Conservation (phyloP, 163 green algal species). For the Chlamydomonas reinhardtii region DNA sequence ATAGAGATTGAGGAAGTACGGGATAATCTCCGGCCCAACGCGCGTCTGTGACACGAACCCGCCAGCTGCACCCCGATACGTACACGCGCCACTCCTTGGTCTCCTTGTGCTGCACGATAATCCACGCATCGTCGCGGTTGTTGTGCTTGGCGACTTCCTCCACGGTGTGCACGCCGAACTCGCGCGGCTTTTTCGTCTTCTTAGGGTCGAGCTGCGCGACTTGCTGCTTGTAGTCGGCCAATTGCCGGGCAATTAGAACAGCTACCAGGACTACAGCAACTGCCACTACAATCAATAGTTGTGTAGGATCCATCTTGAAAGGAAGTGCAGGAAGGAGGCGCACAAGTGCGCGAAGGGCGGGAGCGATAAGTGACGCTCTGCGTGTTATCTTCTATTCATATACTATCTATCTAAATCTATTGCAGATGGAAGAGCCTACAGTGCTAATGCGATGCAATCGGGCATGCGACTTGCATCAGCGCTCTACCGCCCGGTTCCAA, state of each 20-base stretch:
- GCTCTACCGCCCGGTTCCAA: too few species aligned
- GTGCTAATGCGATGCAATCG: too few species aligned
- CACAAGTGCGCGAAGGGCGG: too few species aligned
- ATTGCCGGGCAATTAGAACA: conserved; percentile 43
- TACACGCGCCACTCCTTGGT: conserved; percentile 6
- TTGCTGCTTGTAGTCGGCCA: conserved; percentile 20
- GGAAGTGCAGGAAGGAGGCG: not conserved
- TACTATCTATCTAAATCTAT: too few species aligned
- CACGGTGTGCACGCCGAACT: conserved; percentile 65
- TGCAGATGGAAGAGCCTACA: too few species aligned
- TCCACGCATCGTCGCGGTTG: conserved; percentile 84
- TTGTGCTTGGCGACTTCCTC: conserved; percentile 87
- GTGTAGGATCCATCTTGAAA: conserved; percentile 28
- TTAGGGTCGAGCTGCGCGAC: conserved; percentile 52
- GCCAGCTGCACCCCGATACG: not conserved
- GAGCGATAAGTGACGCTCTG: too few species aligned
- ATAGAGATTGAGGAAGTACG: too few species aligned
- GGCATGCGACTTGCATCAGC: too few species aligned
- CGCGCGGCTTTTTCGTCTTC: conserved; percentile 24
- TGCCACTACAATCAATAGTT: conserved; percentile 8
- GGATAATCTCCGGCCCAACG: too few species aligned
- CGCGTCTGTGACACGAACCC: too few species aligned
- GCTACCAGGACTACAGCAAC: conserved; percentile 8
- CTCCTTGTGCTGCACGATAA: conserved; percentile 57
- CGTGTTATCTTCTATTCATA: too few species aligned